Evolutionary conservation across 805 yeast genomes (phyloP).

Genomic region (Lipomyces orientalis): DNA sequence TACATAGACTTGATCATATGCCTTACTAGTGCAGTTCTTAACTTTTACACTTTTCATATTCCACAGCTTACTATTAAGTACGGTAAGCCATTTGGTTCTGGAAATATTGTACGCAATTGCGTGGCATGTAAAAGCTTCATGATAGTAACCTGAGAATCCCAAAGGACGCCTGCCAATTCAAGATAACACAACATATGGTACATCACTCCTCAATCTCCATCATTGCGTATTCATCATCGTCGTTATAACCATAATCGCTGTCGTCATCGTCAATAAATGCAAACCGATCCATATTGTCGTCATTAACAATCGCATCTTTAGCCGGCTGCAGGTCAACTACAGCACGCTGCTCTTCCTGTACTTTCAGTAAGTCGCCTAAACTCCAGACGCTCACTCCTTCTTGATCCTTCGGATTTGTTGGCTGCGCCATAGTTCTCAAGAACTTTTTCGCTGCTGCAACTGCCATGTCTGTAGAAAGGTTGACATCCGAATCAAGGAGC

Average conservation of each 20-base stretch:
- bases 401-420: conserved; percentile 83
- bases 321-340: conserved; percentile 20
- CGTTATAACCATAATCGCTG: conserved; percentile 21
- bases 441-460: conserved; percentile 92
- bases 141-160: background rate
- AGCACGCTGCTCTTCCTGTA: conserved; percentile 57
- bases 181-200: background rate
- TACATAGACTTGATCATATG: too few relatives aligned
- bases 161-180: background rate
- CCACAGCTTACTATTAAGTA: too few relatives aligned
- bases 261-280: conserved; percentile 12
- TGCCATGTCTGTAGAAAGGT: conserved; percentile 96
- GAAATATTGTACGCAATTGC: too few relatives aligned
- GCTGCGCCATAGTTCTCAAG: conserved; percentile 92
- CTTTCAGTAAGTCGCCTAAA: conserved; percentile 63
- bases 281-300: background rate
- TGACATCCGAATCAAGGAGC: conserved; percentile 85
- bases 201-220: conserved; percentile 10
- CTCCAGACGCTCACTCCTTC: conserved; percentile 97
- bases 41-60: too few relatives aligned
- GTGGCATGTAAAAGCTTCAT: background rate
- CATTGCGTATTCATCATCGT: conserved; percentile 21
- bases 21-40: too few relatives aligned
- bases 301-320: conserved; percentile 8
- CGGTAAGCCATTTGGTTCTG: too few relatives aligned